phyloP scores from a whole-genome alignment of 2,329 filamentous ascomycete species.

The Sporothrix euskadiensis region DNA sequence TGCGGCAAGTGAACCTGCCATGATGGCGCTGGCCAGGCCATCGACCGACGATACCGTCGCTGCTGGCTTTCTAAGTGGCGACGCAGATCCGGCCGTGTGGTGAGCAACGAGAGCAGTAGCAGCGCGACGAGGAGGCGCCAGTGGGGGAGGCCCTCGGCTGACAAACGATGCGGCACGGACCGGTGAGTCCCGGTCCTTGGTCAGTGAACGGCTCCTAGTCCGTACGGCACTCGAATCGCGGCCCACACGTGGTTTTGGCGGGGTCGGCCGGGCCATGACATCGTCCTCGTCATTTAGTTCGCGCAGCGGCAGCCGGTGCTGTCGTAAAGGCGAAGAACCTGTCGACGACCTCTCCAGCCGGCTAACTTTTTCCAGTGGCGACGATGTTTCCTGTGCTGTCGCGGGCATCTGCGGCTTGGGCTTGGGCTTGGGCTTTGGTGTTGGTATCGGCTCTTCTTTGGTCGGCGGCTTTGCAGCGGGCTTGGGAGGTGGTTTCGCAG shows the following conservation, averaged over 20 bases:
- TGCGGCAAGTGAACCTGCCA: conserved; percentile 72
- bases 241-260: conserved; percentile 12
- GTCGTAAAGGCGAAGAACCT: neutral
- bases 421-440: neutral
- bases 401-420: neutral
- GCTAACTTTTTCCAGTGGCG: neutral
- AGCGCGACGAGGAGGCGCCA: conserved; percentile 11
- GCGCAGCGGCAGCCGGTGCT: conserved; percentile 15
- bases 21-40: conserved; percentile 70
- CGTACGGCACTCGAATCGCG: conserved; percentile 12
- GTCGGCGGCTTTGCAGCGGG: neutral
- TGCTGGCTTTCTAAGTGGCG: conserved; percentile 22
- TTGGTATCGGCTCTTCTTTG: neutral
- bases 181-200: neutral
- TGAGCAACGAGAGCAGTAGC: neutral
- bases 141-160: neutral
- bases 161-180: neutral
- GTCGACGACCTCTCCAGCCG: neutral
- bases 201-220: neutral
- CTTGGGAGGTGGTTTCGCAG: neutral
- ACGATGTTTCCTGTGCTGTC: neutral
- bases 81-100: neutral
- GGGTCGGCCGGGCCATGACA: conserved; percentile 17
- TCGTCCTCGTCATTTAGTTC: conserved; percentile 23
- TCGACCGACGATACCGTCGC: conserved; percentile 48